Evolutionary conservation across 2,329 filamentous ascomycete species (phyloP).

Genomic region (Cladosporium sp.): DNA sequence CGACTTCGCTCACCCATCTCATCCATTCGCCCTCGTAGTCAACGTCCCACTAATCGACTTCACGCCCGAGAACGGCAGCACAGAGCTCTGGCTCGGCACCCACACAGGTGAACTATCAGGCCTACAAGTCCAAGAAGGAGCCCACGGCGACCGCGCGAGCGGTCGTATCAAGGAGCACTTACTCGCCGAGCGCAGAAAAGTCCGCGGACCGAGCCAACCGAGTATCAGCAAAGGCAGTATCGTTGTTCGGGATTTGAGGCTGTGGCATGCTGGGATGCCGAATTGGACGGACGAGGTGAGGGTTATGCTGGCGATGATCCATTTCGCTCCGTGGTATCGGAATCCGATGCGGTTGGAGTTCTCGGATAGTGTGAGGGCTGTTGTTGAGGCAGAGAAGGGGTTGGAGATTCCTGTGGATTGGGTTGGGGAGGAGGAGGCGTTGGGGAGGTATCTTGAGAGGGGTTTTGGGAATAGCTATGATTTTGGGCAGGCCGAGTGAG

Average conservation of each 20-base stretch:
- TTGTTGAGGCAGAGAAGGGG: conserved; percentile 46
- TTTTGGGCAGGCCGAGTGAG: conserved; percentile 52
- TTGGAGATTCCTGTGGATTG: conserved; percentile 57
- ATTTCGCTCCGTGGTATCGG: conserved; percentile 44
- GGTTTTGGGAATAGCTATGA: conserved; percentile 65
- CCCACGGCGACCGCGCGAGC: conserved; percentile 56
- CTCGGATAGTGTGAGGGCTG: conserved; percentile 47
- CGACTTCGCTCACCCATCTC: conserved; percentile 58
- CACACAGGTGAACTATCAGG: conserved; percentile 40
- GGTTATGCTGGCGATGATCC: conserved; percentile 48
- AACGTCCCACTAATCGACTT: conserved; percentile 58
- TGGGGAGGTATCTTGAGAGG: conserved; percentile 55
- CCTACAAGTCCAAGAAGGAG: conserved; percentile 51
- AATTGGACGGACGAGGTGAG: conserved; percentile 46
- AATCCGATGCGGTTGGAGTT: conserved; percentile 37
- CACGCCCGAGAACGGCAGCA: conserved; percentile 57
- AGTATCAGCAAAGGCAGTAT: conserved; percentile 57
- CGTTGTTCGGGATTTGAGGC: conserved; percentile 49
- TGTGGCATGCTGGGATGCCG: conserved; percentile 56
- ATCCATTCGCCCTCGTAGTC: conserved; percentile 58
- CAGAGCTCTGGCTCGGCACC: conserved; percentile 62
- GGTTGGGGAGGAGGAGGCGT: conserved; percentile 46
- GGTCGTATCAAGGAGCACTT: conserved; percentile 51
- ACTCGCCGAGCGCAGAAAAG: conserved; percentile 43
- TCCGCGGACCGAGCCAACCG: conserved; percentile 54